These are phyloP conservation scores for Aspergillus asperescens DNA, from an alignment of 495 filamentous ascomycete species.

Conservation along the genomic window DNA sequence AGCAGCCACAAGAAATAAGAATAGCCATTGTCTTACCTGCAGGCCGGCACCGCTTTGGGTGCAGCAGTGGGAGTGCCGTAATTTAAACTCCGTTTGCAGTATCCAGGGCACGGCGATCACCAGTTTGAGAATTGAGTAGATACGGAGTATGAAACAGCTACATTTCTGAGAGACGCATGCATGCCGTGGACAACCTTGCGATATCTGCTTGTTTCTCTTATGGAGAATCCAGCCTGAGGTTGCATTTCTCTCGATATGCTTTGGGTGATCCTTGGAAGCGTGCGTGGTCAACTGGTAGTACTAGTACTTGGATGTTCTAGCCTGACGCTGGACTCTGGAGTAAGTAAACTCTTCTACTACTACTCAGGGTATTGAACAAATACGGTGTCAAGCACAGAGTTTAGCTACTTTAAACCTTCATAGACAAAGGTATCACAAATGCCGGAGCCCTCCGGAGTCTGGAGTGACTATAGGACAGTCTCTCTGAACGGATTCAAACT, in stretches of 20 bases:
- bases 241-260: background rate
- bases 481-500: too few relatives aligned
- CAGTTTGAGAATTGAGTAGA: conserved; percentile 14
- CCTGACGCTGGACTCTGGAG: too few relatives aligned
- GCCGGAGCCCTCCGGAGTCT: too few relatives aligned
- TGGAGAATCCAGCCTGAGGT: background rate
- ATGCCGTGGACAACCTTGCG: background rate
- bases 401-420: too few relatives aligned
- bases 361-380: too few relatives aligned
- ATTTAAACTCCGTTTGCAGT: conserved; percentile 3
- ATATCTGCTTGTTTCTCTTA: background rate
- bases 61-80: background rate
- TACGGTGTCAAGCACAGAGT: too few relatives aligned
- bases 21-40: background rate
- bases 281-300: too few relatives aligned
- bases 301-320: too few relatives aligned
- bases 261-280: background rate
- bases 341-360: too few relatives aligned
- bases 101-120: conserved; percentile 6
- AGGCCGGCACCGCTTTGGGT: background rate
- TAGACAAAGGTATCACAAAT: too few relatives aligned
- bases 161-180: background rate
- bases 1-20: background rate
- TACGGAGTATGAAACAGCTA: conserved; percentile 10
- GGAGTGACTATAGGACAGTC: too few relatives aligned